phyloP scores from a whole-genome alignment of 2,329 filamentous ascomycete genomes.

The Pseudocercospora fijiensis region DNA sequence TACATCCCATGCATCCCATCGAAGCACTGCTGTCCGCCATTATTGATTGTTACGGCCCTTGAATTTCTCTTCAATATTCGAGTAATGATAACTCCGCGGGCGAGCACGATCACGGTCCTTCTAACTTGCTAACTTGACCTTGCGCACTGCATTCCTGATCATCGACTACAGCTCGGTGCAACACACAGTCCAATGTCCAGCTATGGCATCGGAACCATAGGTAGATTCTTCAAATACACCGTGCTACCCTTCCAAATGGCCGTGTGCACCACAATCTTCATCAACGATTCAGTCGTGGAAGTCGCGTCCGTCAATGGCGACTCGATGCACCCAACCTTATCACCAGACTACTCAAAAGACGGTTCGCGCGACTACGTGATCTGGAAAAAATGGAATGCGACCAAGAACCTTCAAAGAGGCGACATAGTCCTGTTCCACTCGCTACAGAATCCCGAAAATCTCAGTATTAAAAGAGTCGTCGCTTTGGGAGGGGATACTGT shows the following conservation, averaged over 20 bases:
- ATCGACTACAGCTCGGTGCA: neutral
- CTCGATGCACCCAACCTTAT: conserved; percentile 50
- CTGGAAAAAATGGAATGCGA: conserved; percentile 36
- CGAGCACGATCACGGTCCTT: neutral
- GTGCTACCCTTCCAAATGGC: conserved; percentile 15
- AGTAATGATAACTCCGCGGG: neutral
- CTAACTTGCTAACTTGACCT: neutral
- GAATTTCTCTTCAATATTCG: neutral
- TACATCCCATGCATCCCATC: neutral
- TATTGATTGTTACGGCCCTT: too few species aligned
- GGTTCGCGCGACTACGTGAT: conserved; percentile 43
- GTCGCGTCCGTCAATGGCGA: conserved; percentile 41
- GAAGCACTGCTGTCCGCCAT: too few species aligned
- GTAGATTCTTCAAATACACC: conserved; percentile 10
- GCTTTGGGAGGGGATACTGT: conserved; percentile 78
- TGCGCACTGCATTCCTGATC: neutral
- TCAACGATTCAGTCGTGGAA: conserved; percentile 45
- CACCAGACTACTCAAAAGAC: conserved; percentile 42
- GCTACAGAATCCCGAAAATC: conserved; percentile 66
- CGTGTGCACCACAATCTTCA: conserved; percentile 26
- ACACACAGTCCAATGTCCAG: neutral
- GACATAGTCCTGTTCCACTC: conserved; percentile 49
- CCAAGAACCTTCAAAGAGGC: conserved; percentile 40
- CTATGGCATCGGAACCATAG: neutral
- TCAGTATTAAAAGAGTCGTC: conserved; percentile 79